Percentiles rank a stretch among this genome's conserved stretches.
phyloP scores from a whole-genome alignment of 805 yeast genomes.

The Spathaspora hagerdaliae region DNA sequence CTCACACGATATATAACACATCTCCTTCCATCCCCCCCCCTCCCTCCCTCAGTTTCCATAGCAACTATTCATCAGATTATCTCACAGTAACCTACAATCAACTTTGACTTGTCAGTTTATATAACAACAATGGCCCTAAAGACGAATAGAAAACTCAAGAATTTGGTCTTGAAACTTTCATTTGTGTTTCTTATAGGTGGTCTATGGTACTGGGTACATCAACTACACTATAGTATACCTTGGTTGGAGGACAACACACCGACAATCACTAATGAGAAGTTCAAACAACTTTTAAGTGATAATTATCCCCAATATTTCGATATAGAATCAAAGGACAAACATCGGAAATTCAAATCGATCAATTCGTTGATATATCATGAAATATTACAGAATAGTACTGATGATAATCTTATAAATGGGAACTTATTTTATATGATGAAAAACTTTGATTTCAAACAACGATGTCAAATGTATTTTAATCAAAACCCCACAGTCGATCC shows the following conservation, averaged over 20 bases:
- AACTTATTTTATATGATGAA: conserved; percentile 9
- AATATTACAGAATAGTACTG: not conserved
- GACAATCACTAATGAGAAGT: not conserved
- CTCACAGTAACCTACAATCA: too few species aligned
- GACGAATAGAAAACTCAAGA: too few species aligned
- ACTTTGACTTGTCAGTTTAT: too few species aligned
- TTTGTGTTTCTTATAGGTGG: not conserved
- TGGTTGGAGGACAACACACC: not conserved
- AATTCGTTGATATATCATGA: conserved; percentile 3
- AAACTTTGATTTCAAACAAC: conserved; percentile 7
- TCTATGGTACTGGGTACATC: not conserved
- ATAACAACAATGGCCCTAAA: too few species aligned
- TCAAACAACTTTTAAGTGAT: not conserved
- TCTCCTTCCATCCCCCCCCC: too few species aligned
- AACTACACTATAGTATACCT: not conserved
- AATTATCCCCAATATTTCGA: not conserved
- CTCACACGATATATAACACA: too few species aligned
- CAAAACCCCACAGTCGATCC: conserved; percentile 12
- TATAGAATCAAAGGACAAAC: not conserved
- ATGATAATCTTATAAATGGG: conserved; percentile 1
- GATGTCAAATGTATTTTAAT: conserved; percentile 21
- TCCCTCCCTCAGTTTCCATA: too few species aligned
- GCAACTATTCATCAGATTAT: too few species aligned
- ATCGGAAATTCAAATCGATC: not conserved
- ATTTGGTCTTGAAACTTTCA: too few species aligned